Evolutionary conservation across 192 early-diverging fungal species (phyloP).

Genomic region (Backusella morwellensis): DNA sequence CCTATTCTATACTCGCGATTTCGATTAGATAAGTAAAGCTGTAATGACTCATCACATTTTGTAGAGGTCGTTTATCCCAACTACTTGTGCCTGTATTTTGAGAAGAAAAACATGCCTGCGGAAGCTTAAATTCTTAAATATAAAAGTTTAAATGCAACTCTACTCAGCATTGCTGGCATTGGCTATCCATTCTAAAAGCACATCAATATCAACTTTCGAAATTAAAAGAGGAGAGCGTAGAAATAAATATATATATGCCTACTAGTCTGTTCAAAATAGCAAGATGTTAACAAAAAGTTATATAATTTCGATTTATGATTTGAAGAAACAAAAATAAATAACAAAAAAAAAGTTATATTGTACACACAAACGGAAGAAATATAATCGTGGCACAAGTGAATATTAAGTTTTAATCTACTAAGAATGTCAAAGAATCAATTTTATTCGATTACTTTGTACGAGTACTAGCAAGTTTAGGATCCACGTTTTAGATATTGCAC

Average conservation of each 20-base stretch:
- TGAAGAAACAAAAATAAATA: neutral
- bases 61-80: neutral
- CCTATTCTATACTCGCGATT: neutral
- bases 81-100: neutral
- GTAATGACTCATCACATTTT: neutral
- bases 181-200: neutral
- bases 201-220: neutral
- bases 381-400: neutral
- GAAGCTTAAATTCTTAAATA: neutral
- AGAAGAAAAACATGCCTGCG: neutral
- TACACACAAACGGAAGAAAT: neutral
- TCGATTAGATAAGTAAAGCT: neutral
- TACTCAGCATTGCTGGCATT: neutral
- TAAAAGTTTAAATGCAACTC: neutral
- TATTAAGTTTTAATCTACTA: neutral
- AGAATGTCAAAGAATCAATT: neutral
- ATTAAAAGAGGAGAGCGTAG: neutral
- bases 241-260: neutral
- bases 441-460: neutral
- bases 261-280: neutral
- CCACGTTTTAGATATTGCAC: neutral
- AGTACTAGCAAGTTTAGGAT: neutral
- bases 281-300: neutral
- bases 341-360: neutral
- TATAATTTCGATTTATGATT: neutral